phyloP scores from a whole-genome alignment of 2,329 filamentous ascomycete genomes.

The Fusarium sp. region DNA sequence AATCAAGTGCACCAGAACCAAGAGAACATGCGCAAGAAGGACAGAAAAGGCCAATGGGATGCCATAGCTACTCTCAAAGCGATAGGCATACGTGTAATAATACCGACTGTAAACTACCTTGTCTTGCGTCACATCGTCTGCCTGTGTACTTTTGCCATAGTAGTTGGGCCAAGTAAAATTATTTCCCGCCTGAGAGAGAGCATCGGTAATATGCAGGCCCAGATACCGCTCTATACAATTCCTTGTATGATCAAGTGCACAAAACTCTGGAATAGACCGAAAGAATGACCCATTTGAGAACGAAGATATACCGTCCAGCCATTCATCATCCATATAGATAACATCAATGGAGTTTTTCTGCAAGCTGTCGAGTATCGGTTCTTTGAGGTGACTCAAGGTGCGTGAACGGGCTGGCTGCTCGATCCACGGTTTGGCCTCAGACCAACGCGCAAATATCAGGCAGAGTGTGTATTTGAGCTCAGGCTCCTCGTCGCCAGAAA shows the following conservation, averaged over 20 bases:
- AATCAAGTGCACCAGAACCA: fast-evolving
- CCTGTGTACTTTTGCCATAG: no score
- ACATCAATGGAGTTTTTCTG: background rate
- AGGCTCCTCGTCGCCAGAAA: no score
- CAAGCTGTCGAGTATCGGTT: no score
- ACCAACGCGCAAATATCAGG: background rate
- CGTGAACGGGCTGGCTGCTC: background rate
- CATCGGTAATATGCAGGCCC: background rate
- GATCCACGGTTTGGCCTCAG: background rate
- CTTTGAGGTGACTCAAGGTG: background rate
- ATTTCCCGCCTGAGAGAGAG: background rate
- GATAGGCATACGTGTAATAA: background rate
- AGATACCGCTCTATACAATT: background rate
- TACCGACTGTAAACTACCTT: background rate
- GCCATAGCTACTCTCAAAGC: background rate
- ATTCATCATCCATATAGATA: background rate
- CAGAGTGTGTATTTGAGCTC: background rate
- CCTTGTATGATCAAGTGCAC: background rate
- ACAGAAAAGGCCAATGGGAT: background rate
- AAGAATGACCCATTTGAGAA: background rate
- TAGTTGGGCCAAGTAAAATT: no score
- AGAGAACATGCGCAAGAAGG: fast-evolving
- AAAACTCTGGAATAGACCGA: background rate
- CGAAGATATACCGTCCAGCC: background rate
- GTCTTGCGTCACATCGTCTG: background rate